Evolutionary conservation across 768 basidiomycete genomes (phyloP), one percentile per base, ranked within the genome.

Genomic region (Phlegmacium glaucopus): DNA sequence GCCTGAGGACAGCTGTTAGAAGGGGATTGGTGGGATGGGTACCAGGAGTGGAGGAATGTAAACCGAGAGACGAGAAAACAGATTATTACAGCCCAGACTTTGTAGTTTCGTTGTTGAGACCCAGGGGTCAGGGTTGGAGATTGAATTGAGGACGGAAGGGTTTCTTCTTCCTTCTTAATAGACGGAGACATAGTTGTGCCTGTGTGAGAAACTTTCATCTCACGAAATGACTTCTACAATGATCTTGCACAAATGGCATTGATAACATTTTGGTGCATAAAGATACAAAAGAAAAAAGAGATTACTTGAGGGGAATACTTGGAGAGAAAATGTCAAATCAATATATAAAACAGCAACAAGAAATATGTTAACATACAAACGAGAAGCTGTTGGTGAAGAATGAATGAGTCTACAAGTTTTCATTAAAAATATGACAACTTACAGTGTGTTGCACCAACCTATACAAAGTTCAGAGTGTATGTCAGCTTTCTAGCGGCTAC

Each of bases 261-360:
- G 54, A 47, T 53, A 39, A 53, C 57, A 48, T 54, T 61, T 61
- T 63, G 53, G 55, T 44, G 55, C 37, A 55, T 44, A 51, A 47
- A 43, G 45, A 52, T 53, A 57, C 50, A 56, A 59, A 50, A 17
- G 55, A 49, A 54, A 38, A 36, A 44, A 43, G 50, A 44, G 52
- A 71, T 81, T 92, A 96, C 82, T 95, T 96, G 82, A 96, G 93
- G 67, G 94, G 94, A 66, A 97, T 94, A 74, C 82, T 85, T 61
- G 16, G 47, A 47, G 54, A 46, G 42, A 15, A 11, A 39, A 32
- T 15, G 11, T 15, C 39, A 25, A 9, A 44, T 65, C 27, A 72
- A 50, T 29, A 25, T 17, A 17, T 25, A 26, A 11, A 22, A 35
- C 29, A n/a, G 38, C 37, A 39, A 25, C 26, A 27, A n/a, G 29